phyloP scores from a whole-genome alignment of 441 rosid species.

The Pelargonium citronellum region DNA sequence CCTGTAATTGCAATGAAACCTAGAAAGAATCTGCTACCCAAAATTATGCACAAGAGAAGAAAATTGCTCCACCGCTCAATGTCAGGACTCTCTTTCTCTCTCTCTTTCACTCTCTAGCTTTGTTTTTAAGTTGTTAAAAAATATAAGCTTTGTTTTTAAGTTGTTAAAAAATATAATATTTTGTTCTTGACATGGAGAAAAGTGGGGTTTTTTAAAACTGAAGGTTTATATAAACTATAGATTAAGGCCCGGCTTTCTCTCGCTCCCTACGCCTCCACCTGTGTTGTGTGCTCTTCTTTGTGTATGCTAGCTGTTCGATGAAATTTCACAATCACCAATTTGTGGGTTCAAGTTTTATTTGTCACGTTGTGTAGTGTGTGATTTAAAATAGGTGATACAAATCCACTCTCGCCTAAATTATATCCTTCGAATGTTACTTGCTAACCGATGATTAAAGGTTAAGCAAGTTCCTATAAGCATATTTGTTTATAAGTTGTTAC shows the following conservation, averaged over 20 bases:
- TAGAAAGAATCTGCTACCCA: neutral
- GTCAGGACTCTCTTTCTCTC: neutral
- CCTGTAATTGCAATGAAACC: neutral
- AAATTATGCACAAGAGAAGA: neutral
- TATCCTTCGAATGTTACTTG: no score
- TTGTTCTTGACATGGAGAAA: neutral
- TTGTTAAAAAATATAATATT: neutral
- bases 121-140: neutral
- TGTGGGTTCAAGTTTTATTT: neutral
- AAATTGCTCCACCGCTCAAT: neutral
- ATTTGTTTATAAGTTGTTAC: no score
- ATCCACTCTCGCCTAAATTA: no score
- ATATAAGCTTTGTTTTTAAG: no score
- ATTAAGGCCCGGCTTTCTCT: neutral
- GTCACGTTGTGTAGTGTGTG: neutral
- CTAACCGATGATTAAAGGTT: no score
- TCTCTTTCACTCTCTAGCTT: neutral
- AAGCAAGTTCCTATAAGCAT: no score
- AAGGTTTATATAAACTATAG: neutral
- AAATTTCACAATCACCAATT: constrained; percentile 7
- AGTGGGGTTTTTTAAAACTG: neutral
- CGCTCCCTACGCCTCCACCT: neutral
- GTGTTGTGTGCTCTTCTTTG: no score
- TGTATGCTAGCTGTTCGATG: constrained; percentile 1
- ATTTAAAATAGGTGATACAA: neutral